These are phyloP conservation scores for Podaxis sp. DNA, from an alignment of 768 basidiomycete species.

Conservation along the genomic window DNA sequence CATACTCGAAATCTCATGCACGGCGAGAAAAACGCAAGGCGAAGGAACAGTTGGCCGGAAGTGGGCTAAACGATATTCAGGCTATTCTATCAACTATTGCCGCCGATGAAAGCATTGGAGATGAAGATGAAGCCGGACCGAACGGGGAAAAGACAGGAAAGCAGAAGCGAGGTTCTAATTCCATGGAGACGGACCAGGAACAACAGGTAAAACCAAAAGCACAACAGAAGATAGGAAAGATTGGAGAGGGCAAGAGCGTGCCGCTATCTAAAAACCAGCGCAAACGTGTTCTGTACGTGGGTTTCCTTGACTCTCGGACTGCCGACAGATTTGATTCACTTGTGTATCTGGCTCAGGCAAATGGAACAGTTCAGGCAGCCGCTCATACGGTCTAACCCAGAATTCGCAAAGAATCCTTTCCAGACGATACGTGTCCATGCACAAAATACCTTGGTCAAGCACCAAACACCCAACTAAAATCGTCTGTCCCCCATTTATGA, in stretches of 20 bases:
- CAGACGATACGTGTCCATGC: conserved; percentile 78
- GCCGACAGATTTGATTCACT: neutral
- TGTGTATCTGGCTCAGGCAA: conserved; percentile 40
- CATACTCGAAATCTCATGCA: conserved; percentile 72
- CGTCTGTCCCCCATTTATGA: neutral
- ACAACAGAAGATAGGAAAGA: conserved; percentile 44
- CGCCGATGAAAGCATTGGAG: conserved; percentile 22
- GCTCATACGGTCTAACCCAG: conserved; percentile 62
- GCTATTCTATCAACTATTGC: conserved; percentile 56
- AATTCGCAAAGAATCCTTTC: conserved; percentile 71
- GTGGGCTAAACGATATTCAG: conserved; percentile 46
- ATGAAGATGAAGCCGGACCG: conserved; percentile 13
- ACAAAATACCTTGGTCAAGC: conserved; percentile 71
- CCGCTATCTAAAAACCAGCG: conserved; percentile 66
- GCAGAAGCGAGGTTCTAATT: conserved; percentile 14
- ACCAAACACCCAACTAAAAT: conserved; percentile 23
- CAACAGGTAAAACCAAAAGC: conserved; percentile 22
- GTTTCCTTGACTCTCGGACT: conserved; percentile 4
- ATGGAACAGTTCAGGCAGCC: conserved; percentile 70
- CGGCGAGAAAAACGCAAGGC: conserved; percentile 71
- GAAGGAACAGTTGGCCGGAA: conserved; percentile 56
- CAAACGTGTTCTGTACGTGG: conserved; percentile 64
- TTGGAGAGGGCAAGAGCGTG: conserved; percentile 62
- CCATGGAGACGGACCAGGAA: conserved; percentile 18
- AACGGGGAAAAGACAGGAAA: conserved; percentile 20